Evolutionary conservation across 2,329 filamentous ascomycete genomes (phyloP), one percentile per base, ranked within the genome.

Genomic region (Plenodomus lindquistii): DNA sequence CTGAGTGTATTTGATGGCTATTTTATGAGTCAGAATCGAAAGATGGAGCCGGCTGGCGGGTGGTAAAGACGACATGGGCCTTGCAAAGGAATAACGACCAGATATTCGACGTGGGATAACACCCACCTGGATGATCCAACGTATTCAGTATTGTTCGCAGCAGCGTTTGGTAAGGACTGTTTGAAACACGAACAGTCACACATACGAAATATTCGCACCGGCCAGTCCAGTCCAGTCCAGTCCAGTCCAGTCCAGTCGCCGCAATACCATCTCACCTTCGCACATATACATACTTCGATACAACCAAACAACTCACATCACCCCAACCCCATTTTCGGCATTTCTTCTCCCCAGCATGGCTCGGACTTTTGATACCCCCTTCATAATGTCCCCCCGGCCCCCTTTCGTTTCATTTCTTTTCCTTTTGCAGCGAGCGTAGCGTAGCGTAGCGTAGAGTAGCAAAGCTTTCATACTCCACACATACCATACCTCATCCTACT

Each of bases 1-100:
- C 21, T 71, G 37, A 71, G 66, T 42, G 61, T 69, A 1, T 70
- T 71, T 37, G 69, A 71, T 43, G 67, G 66, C 1, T 72, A 70
- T 48, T 72, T 70, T 36, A 60, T 68, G 46, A 62, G 66, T 37
- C 67, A 71, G 49, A 57, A 63, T 22, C 54, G 63, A 9, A 50
- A 54, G 16, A 42, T 63, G 27, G 61, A 63, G 24, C 57, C 55
- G 2, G 56, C 56, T 7, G 56, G 57, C 6, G 56, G 59, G 4
- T 65, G 59, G 57, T 65, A 52, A 57, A 41, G 11, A 31, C 15
- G 27, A 24, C 22, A 24, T 11, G 11, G 8, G 21, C 31, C 10
- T 43, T 31, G 13, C 16, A 37, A 18, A 40, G 10, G 20, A 15
- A 13, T 19, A 29, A 21, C n/a, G 20, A 40, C 15, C 13, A 20